phyloP scores from a whole-genome alignment of 2,329 filamentous ascomycete species.

The Diaporthe longicolla region DNA sequence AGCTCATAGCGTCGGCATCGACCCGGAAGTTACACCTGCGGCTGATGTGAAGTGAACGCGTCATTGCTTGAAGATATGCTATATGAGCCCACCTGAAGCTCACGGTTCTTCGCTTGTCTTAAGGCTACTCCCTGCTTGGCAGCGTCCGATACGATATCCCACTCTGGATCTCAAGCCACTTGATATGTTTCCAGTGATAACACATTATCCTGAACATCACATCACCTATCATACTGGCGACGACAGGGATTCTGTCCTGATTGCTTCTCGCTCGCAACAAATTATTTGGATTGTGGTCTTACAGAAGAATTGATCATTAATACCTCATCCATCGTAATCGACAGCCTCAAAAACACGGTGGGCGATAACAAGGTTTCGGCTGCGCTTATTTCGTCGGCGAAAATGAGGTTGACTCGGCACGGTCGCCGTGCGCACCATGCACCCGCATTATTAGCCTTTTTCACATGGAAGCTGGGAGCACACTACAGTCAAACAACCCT shows the following conservation, averaged over 20 bases:
- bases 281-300: too few relatives aligned
- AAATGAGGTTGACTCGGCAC: not conserved
- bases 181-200: too few relatives aligned
- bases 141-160: not conserved
- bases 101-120: not conserved
- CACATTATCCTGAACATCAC: too few relatives aligned
- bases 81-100: too few relatives aligned
- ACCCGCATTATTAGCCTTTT: not conserved
- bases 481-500: not conserved
- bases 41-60: not conserved
- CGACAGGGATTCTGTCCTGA: too few relatives aligned
- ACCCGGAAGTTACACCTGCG: not conserved
- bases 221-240: too few relatives aligned
- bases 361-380: not conserved
- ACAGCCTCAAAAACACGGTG: not conserved
- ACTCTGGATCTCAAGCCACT: too few relatives aligned
- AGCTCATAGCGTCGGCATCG: not conserved
- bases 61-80: not conserved
- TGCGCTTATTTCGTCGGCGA: conserved; percentile 3
- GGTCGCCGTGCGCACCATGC: not conserved
- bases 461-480: not conserved
- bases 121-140: not conserved
- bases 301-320: not conserved
- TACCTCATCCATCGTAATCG: not conserved
- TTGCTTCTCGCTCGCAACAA: too few relatives aligned